Conservation (phyloP, 192 early-diverging fungal genomes). For the Backusella tuberculispora region DNA sequence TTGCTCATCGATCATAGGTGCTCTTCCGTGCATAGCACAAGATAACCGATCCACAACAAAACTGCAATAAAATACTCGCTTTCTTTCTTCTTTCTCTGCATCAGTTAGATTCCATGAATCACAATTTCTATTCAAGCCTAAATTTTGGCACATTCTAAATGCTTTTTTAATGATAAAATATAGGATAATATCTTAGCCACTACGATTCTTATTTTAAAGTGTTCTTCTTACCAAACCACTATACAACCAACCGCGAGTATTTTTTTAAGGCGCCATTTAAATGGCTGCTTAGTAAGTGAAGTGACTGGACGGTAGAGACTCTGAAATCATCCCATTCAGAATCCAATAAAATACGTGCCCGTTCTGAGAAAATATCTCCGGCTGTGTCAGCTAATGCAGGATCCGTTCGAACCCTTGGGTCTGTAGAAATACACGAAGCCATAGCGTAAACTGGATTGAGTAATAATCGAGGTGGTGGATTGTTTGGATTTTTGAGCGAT, state of each 20-base stretch:
- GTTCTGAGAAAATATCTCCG: slow-evolving; percentile 56
- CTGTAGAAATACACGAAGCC: slow-evolving; percentile 47
- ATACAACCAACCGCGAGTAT: slow-evolving; percentile 37
- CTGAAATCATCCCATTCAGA: slow-evolving; percentile 35
- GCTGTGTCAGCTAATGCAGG: slow-evolving; percentile 49
- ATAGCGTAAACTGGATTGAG: slow-evolving; percentile 46
- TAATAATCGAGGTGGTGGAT: slow-evolving; percentile 44
- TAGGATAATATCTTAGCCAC: neutral
- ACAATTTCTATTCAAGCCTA: slow-evolving; percentile 72
- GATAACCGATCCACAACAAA: slow-evolving; percentile 67
- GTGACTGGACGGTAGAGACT: slow-evolving; percentile 36
- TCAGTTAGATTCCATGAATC: slow-evolving; percentile 52
- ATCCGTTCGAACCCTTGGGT: slow-evolving; percentile 48
- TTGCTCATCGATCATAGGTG: slow-evolving; percentile 49
- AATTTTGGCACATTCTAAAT: slow-evolving; percentile 74
- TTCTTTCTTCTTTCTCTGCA: slow-evolving; percentile 62
- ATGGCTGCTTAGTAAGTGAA: slow-evolving; percentile 34
- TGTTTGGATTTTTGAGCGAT: neutral
- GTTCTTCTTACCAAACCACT: slow-evolving; percentile 36
- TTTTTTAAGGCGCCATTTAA: slow-evolving; percentile 37
- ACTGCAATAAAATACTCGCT: slow-evolving; percentile 74
- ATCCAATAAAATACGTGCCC: slow-evolving; percentile 42
- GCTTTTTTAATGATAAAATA: slow-evolving; percentile 40
- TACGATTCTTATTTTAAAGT: neutral
- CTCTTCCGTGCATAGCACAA: slow-evolving; percentile 66